These are phyloP conservation scores for Glycine tomentella DNA, from an alignment of 306 rosid species.

Conservation along the genomic window DNA sequence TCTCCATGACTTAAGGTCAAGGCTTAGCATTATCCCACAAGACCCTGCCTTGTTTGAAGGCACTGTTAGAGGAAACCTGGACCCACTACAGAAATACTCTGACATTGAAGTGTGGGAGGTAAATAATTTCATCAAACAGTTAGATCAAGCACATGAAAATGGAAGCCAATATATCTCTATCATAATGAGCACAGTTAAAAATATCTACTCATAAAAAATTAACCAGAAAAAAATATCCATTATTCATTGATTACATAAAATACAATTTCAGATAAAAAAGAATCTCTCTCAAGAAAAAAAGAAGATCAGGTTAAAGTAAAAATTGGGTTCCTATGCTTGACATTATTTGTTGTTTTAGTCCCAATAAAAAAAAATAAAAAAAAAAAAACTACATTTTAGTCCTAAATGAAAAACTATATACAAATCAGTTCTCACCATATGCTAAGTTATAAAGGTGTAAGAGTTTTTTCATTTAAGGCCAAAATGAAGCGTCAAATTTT, in stretches of 20 bases:
- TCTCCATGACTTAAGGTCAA: constrained; percentile 88
- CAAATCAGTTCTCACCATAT: not conserved
- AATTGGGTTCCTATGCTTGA: not conserved
- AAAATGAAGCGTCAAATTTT: not conserved
- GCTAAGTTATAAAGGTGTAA: not conserved
- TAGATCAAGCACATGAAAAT: constrained; percentile 27
- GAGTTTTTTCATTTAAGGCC: no score
- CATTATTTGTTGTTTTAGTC: not conserved
- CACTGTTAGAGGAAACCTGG: constrained; percentile 88
- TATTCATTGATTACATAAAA: constrained; percentile 24
- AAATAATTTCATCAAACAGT: constrained; percentile 34
- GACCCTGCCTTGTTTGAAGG: constrained; percentile 95
- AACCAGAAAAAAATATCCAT: not conserved
- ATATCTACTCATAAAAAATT: constrained; percentile 18
- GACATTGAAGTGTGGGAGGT: constrained; percentile 90
- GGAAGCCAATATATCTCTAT: not conserved
- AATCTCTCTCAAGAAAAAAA: not conserved
- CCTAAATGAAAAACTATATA: not conserved
- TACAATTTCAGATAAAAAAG: not conserved
- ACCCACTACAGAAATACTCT: constrained; percentile 72
- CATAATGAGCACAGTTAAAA: not conserved
- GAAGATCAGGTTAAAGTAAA: not conserved
- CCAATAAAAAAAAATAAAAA: not conserved
- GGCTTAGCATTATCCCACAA: constrained; percentile 95
- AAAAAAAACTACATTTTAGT: not conserved